phyloP scores from a whole-genome alignment of 1,284 basidiomycete species.

The Volvariella volvacea region DNA sequence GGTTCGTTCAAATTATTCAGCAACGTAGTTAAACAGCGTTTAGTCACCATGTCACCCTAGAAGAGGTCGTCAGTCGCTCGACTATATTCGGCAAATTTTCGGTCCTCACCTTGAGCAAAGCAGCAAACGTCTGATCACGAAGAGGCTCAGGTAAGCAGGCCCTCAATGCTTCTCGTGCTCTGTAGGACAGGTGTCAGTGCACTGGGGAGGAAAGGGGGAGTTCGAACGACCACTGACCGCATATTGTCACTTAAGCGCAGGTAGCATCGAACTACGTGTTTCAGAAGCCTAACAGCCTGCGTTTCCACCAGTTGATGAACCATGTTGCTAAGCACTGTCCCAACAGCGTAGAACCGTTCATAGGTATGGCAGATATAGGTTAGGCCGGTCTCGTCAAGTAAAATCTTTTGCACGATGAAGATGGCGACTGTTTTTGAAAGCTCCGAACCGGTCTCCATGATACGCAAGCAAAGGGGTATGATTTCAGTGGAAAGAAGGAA shows the following conservation, averaged over 20 bases:
- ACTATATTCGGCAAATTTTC: no score
- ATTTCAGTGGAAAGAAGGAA: slow-evolving; percentile 99
- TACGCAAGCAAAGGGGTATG: slow-evolving; percentile 96
- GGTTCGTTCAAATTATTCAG: slow-evolving; percentile 85
- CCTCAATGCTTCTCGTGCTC: slow-evolving; percentile 92
- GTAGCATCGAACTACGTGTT: slow-evolving; percentile 98
- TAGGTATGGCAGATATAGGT: slow-evolving; percentile 99
- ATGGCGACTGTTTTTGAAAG: slow-evolving; percentile 99
- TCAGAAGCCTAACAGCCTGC: slow-evolving; percentile 92
- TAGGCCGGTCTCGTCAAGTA: slow-evolving; percentile 95
- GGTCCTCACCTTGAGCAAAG: slow-evolving; percentile 74
- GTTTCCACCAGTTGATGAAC: slow-evolving; percentile 95
- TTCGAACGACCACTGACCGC: slow-evolving; percentile 45
- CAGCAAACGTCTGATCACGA: slow-evolving; percentile 90
- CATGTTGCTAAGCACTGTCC: slow-evolving; percentile 98
- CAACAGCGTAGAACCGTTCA: slow-evolving; percentile 98
- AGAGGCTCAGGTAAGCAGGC: slow-evolving; percentile 97
- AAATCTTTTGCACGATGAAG: slow-evolving; percentile 99
- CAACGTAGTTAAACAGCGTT: slow-evolving; percentile 92
- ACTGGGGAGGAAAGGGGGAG: slow-evolving; percentile 3
- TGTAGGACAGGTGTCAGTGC: slow-evolving; percentile 22
- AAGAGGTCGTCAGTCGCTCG: not conserved
- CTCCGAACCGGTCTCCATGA: slow-evolving; percentile 99
- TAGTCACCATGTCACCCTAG: slow-evolving; percentile 93
- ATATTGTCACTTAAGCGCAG: slow-evolving; percentile 94